phyloP scores from a whole-genome alignment of 2,329 filamentous ascomycete genomes.

The Hymenoscyphus fraxineus region DNA sequence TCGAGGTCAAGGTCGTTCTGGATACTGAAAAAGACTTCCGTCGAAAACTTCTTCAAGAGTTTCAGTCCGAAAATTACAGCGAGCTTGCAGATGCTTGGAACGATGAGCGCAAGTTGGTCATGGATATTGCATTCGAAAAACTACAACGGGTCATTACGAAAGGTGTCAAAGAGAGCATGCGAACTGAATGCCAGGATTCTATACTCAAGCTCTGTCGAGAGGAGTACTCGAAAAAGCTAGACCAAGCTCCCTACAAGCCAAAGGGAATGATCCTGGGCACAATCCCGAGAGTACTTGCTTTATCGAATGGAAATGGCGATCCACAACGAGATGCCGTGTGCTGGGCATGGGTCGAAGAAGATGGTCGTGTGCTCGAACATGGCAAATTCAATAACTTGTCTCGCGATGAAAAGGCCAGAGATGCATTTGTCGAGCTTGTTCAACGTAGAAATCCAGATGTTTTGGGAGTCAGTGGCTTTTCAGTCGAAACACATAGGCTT shows the following conservation, averaged over 20 bases:
- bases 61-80: slow-evolving; percentile 92
- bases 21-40: slow-evolving; percentile 74
- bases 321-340: slow-evolving; percentile 71
- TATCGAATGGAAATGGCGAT: slow-evolving; percentile 82
- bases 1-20: slow-evolving; percentile 79
- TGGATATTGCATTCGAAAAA: slow-evolving; percentile 77
- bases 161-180: slow-evolving; percentile 90
- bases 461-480: slow-evolving; percentile 83
- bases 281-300: slow-evolving; percentile 76
- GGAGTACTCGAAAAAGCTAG: slow-evolving; percentile 82
- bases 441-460: slow-evolving; percentile 82
- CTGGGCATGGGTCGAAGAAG: slow-evolving; percentile 92
- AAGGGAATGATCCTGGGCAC: slow-evolving; percentile 89
- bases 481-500: slow-evolving; percentile 79
- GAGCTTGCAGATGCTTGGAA: slow-evolving; percentile 96
- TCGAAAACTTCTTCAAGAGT: slow-evolving; percentile 72
- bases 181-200: slow-evolving; percentile 89
- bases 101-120: slow-evolving; percentile 74
- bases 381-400: slow-evolving; percentile 81
- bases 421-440: slow-evolving; percentile 74
- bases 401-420: slow-evolving; percentile 62
- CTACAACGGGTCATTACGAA: slow-evolving; percentile 81
- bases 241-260: slow-evolving; percentile 94
- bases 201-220: slow-evolving; percentile 85
- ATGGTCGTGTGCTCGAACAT: slow-evolving; percentile 82